phyloP scores from a whole-genome alignment of 2,329 filamentous ascomycete species.

The Lojkania enalia region DNA sequence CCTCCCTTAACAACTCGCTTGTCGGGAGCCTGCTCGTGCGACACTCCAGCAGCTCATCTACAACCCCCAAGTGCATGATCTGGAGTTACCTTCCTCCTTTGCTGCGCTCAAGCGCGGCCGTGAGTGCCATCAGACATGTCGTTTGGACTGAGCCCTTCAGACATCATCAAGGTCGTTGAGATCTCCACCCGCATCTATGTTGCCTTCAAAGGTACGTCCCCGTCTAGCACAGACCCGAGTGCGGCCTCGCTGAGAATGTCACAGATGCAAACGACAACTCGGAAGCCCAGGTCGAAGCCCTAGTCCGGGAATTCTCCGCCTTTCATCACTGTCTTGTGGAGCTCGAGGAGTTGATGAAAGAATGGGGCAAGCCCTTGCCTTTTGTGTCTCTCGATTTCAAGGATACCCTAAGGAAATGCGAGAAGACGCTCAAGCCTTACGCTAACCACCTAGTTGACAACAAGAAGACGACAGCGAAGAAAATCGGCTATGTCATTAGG shows the following conservation, averaged over 20 bases:
- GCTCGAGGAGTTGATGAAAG: slow-evolving; percentile 36
- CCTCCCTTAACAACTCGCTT: slow-evolving; percentile 15
- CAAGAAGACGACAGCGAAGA: slow-evolving; percentile 35
- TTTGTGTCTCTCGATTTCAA: slow-evolving; percentile 36
- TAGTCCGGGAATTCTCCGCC: slow-evolving; percentile 35
- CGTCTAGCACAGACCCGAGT: not conserved
- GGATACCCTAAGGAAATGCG: slow-evolving; percentile 34
- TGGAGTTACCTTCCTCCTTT: slow-evolving; percentile 7
- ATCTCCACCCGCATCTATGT: slow-evolving; percentile 37
- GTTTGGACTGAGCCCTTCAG: slow-evolving; percentile 36
- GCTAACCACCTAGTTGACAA: slow-evolving; percentile 33
- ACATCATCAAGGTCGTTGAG: slow-evolving; percentile 37
- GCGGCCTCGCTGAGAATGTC: slow-evolving; percentile 12
- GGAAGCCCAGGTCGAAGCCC: slow-evolving; percentile 34
- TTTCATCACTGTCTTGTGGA: slow-evolving; percentile 35
- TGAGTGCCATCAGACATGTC: slow-evolving; percentile 26
- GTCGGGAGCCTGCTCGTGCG: slow-evolving; percentile 19
- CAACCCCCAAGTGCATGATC: slow-evolving; percentile 25
- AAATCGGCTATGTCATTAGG: slow-evolving; percentile 34
- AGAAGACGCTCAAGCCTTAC: slow-evolving; percentile 34
- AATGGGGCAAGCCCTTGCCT: slow-evolving; percentile 36
- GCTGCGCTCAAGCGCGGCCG: slow-evolving; percentile 35
- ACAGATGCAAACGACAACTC: slow-evolving; percentile 41
- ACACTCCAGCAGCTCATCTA: slow-evolving; percentile 14
- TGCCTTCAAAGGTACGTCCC: slow-evolving; percentile 35